Evolutionary conservation across 148 eudicot genomes (phyloP).

Genomic region (Rhododendron griersonianum): DNA sequence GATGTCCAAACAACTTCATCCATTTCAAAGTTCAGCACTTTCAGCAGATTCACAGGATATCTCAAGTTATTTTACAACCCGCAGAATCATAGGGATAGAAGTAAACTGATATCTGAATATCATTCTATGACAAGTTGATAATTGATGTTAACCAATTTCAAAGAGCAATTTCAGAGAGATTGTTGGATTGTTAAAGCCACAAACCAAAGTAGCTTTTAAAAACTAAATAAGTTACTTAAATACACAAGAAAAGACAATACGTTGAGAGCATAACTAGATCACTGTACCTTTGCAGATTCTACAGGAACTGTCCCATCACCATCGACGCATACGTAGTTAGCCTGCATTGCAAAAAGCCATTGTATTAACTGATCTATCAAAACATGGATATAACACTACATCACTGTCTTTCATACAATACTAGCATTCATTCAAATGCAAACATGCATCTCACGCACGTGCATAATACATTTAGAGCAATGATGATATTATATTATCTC

Average conservation of each 20-base stretch:
- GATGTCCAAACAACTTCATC: constrained; percentile 8
- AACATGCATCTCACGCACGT: background rate
- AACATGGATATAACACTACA: background rate
- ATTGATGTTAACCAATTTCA: background rate
- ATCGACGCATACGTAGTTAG: constrained; percentile 56
- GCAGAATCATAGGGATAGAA: background rate
- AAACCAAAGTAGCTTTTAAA: background rate
- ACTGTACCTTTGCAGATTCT: constrained; percentile 88
- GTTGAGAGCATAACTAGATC: background rate
- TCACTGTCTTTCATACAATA: background rate
- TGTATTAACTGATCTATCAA: background rate
- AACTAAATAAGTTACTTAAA: background rate
- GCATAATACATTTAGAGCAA: background rate
- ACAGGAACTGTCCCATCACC: constrained; percentile 98
- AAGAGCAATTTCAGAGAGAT: background rate
- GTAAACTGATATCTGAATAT: background rate
- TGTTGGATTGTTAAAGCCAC: background rate
- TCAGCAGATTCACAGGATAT: background rate
- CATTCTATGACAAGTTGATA: background rate
- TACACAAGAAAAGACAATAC: background rate
- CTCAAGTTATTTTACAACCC: background rate
- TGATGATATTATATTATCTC: background rate
- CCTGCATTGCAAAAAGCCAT: constrained; percentile 33
- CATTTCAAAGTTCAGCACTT: background rate
- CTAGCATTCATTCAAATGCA: constrained; percentile 4